phyloP scores from a whole-genome alignment of 495 filamentous ascomycete genomes.

The Aspergillus funiculosus region DNA sequence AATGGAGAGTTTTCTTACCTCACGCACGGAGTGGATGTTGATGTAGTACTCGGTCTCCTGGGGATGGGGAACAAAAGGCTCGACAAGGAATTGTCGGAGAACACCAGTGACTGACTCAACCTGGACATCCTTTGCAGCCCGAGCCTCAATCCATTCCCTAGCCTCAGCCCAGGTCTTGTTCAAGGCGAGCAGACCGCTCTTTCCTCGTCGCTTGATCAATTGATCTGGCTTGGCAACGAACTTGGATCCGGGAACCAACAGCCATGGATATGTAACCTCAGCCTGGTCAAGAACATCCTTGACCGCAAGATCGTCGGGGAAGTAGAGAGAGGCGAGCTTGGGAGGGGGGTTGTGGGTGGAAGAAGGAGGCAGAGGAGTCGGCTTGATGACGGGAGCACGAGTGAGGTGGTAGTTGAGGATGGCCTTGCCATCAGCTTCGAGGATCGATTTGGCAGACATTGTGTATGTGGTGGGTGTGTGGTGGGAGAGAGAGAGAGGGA shows the following conservation, averaged over 20 bases:
- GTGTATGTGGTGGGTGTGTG: constrained; percentile 23
- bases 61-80: constrained; percentile 96
- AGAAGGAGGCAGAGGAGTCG: constrained; percentile 80
- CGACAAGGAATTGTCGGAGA: constrained; percentile 91
- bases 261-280: constrained; percentile 91
- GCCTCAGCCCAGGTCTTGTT: constrained; percentile 98
- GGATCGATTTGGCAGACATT: constrained; percentile 98
- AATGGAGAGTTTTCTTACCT: constrained; percentile 53
- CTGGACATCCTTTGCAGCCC: constrained; percentile 83
- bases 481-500: constrained; percentile 9
- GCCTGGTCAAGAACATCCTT: constrained; percentile 89
- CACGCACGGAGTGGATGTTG: constrained; percentile 88
- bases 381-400: constrained; percentile 94
- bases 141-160: constrained; percentile 84
- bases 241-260: constrained; percentile 71
- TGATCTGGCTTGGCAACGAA: constrained; percentile 99
- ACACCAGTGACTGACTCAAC: constrained; percentile 89
- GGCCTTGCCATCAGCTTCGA: constrained; percentile 99
- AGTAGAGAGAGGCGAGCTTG: constrained; percentile 86
- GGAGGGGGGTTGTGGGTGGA: constrained; percentile 87
- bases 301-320: constrained; percentile 79
- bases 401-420: constrained; percentile 99
- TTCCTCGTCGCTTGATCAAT: constrained; percentile 97
- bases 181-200: constrained; percentile 91
- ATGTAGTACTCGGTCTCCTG: constrained; percentile 96